Percentiles rank a stretch among this genome's conserved stretches.
Conservation (phyloP, 2,329 filamentous ascomycete species). For the Curvularia sp. region DNA sequence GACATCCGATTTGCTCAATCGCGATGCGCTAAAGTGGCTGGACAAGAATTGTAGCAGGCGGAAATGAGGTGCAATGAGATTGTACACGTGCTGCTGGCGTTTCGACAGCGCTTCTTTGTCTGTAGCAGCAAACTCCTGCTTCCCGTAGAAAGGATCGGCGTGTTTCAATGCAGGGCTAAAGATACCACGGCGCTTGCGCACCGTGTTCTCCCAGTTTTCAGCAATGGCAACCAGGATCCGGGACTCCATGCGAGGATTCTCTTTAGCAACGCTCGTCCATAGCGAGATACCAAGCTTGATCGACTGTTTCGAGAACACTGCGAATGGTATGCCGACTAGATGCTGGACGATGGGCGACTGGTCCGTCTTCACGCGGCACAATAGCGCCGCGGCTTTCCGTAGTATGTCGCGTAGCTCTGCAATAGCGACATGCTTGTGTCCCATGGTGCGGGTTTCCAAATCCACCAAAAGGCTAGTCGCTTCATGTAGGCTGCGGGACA, state of each 20-base stretch:
- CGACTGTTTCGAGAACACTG: conserved; percentile 90
- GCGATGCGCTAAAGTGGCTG: conserved; percentile 92
- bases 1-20: conserved; percentile 81
- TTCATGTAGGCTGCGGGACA: conserved; percentile 56
- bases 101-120: conserved; percentile 77
- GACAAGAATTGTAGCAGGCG: conserved; percentile 85
- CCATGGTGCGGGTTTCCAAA: conserved; percentile 73
- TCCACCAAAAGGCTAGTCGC: conserved; percentile 69
- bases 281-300: conserved; percentile 95
- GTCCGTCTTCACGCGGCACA: conserved; percentile 78
- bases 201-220: conserved; percentile 87
- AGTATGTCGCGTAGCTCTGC: conserved; percentile 81
- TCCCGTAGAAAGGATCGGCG: conserved; percentile 86
- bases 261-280: conserved; percentile 96
- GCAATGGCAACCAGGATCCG: conserved; percentile 85
- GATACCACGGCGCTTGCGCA: conserved; percentile 77
- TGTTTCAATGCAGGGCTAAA: conserved; percentile 78
- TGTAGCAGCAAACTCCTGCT: conserved; percentile 90
- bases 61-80: conserved; percentile 84
- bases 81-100: conserved; percentile 79
- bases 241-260: conserved; percentile 87
- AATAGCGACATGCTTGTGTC: conserved; percentile 73
- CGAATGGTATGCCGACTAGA: conserved; percentile 90
- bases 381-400: conserved; percentile 80
- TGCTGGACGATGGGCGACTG: conserved; percentile 83